phyloP scores from a whole-genome alignment of 2,329 filamentous ascomycete species.

The Claviceps spartinae region DNA sequence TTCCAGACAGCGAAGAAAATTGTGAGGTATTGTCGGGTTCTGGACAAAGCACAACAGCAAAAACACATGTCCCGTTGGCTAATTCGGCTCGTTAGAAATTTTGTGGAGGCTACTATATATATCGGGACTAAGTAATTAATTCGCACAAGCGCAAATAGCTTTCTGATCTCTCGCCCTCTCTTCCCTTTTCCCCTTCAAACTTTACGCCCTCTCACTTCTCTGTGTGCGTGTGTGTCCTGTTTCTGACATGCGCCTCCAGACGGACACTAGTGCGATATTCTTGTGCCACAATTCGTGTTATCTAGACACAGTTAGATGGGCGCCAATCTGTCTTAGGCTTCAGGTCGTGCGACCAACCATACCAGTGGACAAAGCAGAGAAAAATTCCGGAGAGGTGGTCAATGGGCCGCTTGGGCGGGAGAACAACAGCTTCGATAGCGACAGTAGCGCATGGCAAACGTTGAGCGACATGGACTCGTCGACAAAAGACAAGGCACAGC shows the following conservation, averaged over 20 bases:
- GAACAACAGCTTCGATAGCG: not conserved
- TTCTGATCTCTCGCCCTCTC: not conserved
- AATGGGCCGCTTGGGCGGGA: not conserved
- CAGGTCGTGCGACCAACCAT: slow-evolving; percentile 1
- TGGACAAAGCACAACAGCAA: not conserved
- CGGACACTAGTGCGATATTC: not conserved
- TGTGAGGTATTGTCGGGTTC: not conserved
- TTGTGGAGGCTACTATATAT: not conserved
- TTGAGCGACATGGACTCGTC: not conserved
- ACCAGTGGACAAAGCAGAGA: not conserved
- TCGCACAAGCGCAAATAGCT: not conserved
- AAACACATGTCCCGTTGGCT: not conserved
- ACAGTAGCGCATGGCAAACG: not conserved
- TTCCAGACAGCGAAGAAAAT: not conserved
- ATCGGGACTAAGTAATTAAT: not conserved
- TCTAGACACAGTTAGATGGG: not conserved
- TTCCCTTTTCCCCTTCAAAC: not conserved
- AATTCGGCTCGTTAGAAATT: not conserved
- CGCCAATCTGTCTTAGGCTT: slow-evolving; percentile 2
- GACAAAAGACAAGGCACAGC: not conserved
- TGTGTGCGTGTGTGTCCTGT: no score
- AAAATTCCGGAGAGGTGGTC: not conserved
- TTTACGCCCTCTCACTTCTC: no score
- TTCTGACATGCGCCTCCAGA: not conserved
- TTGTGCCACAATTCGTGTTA: not conserved